Percentiles rank a stretch among this genome's conserved stretches.
phyloP scores from a whole-genome alignment of 2,329 filamentous ascomycete genomes.

The Colletotrichum liriopes region DNA sequence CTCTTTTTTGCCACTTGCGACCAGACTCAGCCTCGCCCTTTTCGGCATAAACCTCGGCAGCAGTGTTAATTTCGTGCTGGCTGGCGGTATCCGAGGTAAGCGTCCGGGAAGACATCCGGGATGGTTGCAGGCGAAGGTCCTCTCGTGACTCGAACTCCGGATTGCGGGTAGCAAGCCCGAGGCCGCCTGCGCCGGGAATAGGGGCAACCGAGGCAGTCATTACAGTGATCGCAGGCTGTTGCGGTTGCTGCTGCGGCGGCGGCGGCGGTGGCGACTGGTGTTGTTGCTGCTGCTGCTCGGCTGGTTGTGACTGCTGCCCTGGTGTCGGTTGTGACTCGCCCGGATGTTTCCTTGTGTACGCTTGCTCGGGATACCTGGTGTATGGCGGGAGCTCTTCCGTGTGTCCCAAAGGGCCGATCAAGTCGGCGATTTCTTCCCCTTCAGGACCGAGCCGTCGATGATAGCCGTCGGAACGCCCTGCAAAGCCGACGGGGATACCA shows the following conservation, averaged over 20 bases:
- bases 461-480: slow-evolving; percentile 76
- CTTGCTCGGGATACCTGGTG: slow-evolving; percentile 87
- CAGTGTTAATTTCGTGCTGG: slow-evolving; percentile 69
- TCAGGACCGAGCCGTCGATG: slow-evolving; percentile 82
- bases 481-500: slow-evolving; percentile 81
- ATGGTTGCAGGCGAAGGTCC: slow-evolving; percentile 66
- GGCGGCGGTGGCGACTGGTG: slow-evolving; percentile 20
- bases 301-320: slow-evolving; percentile 16
- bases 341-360: slow-evolving; percentile 67
- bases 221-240: slow-evolving; percentile 24
- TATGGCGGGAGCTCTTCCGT: slow-evolving; percentile 94
- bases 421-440: slow-evolving; percentile 88
- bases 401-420: slow-evolving; percentile 90
- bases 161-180: slow-evolving; percentile 73
- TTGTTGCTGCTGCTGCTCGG: slow-evolving; percentile 39
- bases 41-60: slow-evolving; percentile 62
- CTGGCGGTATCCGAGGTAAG: slow-evolving; percentile 64
- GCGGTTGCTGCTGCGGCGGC: slow-evolving; percentile 34
- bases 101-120: slow-evolving; percentile 68
- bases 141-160: slow-evolving; percentile 75
- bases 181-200: slow-evolving; percentile 72
- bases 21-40: slow-evolving; percentile 59
- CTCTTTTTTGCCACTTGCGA: slow-evolving; percentile 64
- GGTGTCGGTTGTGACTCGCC: slow-evolving; percentile 24
- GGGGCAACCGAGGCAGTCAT: slow-evolving; percentile 43